These are phyloP conservation scores for Stropharia rugosoannulata DNA, from an alignment of 768 basidiomycete species.

Conservation along the genomic window DNA sequence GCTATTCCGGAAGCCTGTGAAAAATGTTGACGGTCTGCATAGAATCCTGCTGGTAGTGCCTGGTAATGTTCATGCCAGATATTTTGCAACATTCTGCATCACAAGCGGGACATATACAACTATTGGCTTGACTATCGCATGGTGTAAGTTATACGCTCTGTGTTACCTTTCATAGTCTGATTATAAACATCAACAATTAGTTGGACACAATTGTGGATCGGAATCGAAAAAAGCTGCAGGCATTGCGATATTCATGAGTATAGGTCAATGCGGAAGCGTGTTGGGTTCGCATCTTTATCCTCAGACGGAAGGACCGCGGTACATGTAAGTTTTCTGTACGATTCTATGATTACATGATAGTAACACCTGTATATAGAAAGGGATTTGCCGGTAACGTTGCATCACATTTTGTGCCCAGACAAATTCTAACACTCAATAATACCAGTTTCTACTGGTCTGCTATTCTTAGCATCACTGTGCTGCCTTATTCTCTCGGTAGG, in stretches of 20 bases:
- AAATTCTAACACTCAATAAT: background rate
- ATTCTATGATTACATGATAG: background rate
- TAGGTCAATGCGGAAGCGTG: constrained; percentile 76
- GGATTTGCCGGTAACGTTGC: constrained; percentile 48
- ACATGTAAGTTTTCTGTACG: constrained; percentile 45
- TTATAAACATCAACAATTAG: constrained; percentile 26
- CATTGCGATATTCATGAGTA: constrained; percentile 77
- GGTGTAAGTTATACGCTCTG: constrained; percentile 52
- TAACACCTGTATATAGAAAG: constrained; percentile 33
- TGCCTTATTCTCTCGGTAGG: background rate
- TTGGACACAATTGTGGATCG: constrained; percentile 73
- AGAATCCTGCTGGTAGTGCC: constrained; percentile 58
- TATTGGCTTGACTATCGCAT: constrained; percentile 73
- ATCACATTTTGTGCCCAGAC: background rate
- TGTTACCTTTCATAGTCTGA: background rate
- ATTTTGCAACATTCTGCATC: constrained; percentile 79
- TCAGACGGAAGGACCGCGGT: constrained; percentile 57
- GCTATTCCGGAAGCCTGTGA: background rate
- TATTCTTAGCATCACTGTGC: background rate
- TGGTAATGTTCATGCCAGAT: constrained; percentile 58
- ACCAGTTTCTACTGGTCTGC: background rate
- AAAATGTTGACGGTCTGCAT: background rate
- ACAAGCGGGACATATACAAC: constrained; percentile 76
- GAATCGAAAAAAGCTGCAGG: constrained; percentile 78
- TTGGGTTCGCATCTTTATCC: constrained; percentile 79